These are phyloP conservation scores for Penicillium polonicum DNA, from an alignment of 2,329 filamentous ascomycete genomes.

Conservation along the genomic window DNA sequence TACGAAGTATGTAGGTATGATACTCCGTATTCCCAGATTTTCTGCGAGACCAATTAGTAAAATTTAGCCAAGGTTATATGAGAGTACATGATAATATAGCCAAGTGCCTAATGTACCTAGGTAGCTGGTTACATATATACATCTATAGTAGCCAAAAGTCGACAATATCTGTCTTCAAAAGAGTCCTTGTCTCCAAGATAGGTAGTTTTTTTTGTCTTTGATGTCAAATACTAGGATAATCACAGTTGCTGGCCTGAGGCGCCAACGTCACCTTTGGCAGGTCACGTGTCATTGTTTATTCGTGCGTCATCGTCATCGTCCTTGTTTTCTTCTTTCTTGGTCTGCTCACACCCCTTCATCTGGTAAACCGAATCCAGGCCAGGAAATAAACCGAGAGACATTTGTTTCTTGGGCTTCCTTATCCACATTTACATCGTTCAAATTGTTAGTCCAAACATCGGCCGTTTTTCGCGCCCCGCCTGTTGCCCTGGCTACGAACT, in stretches of 20 bases:
- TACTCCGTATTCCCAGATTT: too few species aligned
- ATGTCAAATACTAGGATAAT: too few species aligned
- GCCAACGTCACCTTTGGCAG: neutral
- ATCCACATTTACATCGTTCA: neutral
- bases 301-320: slow-evolving; percentile 9
- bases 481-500: slow-evolving; percentile 43
- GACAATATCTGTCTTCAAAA: too few species aligned
- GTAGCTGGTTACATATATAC: too few species aligned
- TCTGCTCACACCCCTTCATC: neutral
- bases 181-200: too few species aligned
- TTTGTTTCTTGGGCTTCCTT: neutral
- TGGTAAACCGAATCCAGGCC: neutral
- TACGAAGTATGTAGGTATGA: too few species aligned
- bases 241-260: neutral
- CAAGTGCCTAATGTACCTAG: too few species aligned
- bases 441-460: neutral
- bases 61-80: too few species aligned
- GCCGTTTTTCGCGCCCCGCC: slow-evolving; percentile 18
- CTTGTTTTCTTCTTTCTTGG: neutral
- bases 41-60: too few species aligned
- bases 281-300: slow-evolving; percentile 8
- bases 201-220: too few species aligned
- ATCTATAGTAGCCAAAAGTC: too few species aligned
- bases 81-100: too few species aligned
- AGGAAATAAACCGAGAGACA: neutral